These are phyloP conservation scores for Arxiozyma heterogenica DNA, from an alignment of 1,139 yeast genomes.

Conservation along the genomic window DNA sequence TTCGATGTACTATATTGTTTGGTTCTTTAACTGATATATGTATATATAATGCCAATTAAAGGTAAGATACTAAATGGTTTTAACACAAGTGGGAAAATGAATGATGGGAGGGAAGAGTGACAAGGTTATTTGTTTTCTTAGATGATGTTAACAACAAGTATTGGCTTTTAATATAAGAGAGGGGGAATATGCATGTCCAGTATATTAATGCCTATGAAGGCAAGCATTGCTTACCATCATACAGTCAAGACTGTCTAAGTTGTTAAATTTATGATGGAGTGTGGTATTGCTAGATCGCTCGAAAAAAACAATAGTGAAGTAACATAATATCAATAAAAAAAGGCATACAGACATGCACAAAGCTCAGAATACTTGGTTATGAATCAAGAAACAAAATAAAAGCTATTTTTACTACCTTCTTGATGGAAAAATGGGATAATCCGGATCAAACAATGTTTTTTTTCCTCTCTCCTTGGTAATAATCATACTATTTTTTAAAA, in stretches of 20 bases:
- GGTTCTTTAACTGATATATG: background rate
- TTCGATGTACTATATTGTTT: background rate
- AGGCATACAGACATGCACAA: background rate
- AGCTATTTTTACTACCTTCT: background rate
- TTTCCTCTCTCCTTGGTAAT: background rate
- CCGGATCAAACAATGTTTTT: background rate
- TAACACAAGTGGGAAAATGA: too few relatives aligned
- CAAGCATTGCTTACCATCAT: background rate
- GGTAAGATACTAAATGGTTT: too few relatives aligned
- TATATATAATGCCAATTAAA: background rate
- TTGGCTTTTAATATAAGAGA: too few relatives aligned
- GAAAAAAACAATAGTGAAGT: background rate
- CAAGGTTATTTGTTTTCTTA: background rate
- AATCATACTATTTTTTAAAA: background rate
- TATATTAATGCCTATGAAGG: background rate
- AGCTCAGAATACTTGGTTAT: background rate
- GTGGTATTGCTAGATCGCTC: background rate
- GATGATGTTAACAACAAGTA: too few relatives aligned
- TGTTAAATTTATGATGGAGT: background rate
- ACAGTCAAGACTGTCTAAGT: background rate
- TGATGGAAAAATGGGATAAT: background rate
- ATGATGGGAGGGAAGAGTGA: too few relatives aligned
- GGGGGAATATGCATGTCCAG: too few relatives aligned
- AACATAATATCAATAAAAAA: background rate
- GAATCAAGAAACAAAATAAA: too few relatives aligned